Evolutionary conservation across 257 asterid species (phyloP), one percentile per base, ranked within the genome.

Genomic region (Verbascum thapsus): DNA sequence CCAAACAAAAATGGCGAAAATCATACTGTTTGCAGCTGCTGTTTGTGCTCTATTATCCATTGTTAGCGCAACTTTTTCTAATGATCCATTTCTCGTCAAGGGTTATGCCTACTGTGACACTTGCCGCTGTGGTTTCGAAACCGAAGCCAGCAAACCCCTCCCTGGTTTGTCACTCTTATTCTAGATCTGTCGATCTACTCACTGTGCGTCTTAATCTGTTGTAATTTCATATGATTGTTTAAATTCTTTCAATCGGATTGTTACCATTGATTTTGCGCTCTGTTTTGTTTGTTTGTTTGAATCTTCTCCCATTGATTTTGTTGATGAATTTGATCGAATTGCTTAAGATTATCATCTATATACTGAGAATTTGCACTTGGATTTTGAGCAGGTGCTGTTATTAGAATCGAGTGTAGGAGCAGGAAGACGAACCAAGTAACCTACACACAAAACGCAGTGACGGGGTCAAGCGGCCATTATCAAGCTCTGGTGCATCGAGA

Each of bases 81-180:
- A 34, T 5, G 62, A 69, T 11, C 77, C 83, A 0, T 72, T 79
- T 41, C 4, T 76, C 30, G 71, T 87, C 3, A 73, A 51, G 43
- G 97, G 97, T 0, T 48, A 8, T 15, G 80, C 64, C 4, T 87
- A 85, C 76, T 83, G 91, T 61, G 97, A 90, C 67, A 81, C 86
- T 54, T 90, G 97, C 84, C 90, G 78, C 52, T 87, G 86, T 57
- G 97, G 96, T 35, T 89, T 65, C 16, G 91, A 89, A 75, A 87
- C 88, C 39, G 15, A 64, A 3, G 91, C 87, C 68, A 23, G 83
- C 57, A 72, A 61, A 40, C 67, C 66, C 61, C 72, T 80, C 44
- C 55, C 78, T 6, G 90, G 97, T 58, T 6, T 88, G 97, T 58
- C 39, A 45, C 4, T 16, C 8, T n/a, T n/a, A n/a, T n/a, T n/a